Evolutionary conservation across 2,329 filamentous ascomycete species (phyloP).

Genomic region (Alternaria ventricosa): DNA sequence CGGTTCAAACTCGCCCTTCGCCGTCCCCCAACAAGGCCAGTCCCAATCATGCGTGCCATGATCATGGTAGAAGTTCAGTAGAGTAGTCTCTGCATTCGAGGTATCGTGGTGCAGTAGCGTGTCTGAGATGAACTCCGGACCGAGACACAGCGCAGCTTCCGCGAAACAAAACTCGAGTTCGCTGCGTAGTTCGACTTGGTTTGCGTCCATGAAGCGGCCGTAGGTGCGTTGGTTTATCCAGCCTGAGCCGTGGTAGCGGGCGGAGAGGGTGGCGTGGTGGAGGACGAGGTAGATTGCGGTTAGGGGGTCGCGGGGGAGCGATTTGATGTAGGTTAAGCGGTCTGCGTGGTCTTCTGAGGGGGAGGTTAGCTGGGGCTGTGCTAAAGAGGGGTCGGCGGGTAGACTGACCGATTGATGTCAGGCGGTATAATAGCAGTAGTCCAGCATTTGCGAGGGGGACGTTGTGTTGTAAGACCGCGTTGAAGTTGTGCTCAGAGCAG

Average conservation of each 20-base stretch:
- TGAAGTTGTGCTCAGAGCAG: conserved; percentile 34
- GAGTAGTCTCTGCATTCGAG: conserved; percentile 18
- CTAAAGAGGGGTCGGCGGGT: neutral
- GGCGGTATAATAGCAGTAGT: conserved; percentile 33
- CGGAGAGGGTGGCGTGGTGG: conserved; percentile 35
- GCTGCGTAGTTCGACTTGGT: conserved; percentile 35
- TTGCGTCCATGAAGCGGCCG: conserved; percentile 38
- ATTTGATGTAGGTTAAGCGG: conserved; percentile 29
- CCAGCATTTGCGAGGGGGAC: conserved; percentile 35
- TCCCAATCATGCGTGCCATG: conserved; percentile 36
- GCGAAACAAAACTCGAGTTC: conserved; percentile 41
- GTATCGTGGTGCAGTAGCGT: conserved; percentile 23
- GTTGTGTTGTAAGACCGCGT: conserved; percentile 33
- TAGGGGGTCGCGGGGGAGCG: conserved; percentile 32
- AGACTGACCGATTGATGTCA: conserved; percentile 26
- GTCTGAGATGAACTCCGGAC: conserved; percentile 34
- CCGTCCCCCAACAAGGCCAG: conserved; percentile 23
- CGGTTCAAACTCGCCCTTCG: conserved; percentile 30
- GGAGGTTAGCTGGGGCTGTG: neutral
- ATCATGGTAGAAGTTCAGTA: conserved; percentile 41
- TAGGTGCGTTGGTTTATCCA: conserved; percentile 41
- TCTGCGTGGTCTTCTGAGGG: conserved; percentile 16
- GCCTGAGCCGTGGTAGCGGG: conserved; percentile 40
- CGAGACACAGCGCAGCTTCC: conserved; percentile 33
- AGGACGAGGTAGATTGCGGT: conserved; percentile 37